phyloP scores from a whole-genome alignment of 331 rosid genomes.

The Acacia pycnantha region DNA sequence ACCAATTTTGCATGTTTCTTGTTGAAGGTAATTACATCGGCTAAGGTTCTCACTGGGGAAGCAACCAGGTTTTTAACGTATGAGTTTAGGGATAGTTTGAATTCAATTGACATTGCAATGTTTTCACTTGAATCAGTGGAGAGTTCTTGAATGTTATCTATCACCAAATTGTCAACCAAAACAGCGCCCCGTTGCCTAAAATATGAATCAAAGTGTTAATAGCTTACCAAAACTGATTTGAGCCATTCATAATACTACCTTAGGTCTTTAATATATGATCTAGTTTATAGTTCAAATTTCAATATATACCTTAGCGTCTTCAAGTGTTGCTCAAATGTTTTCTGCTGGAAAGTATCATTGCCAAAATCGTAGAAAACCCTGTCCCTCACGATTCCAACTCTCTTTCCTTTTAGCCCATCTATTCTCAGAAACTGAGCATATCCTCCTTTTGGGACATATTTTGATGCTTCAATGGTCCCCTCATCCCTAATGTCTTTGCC shows the following conservation, averaged over 20 bases:
- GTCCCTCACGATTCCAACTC: constrained; percentile 47
- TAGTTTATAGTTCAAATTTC: not conserved
- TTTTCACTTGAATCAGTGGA: not conserved
- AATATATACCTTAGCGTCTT: constrained; percentile 45
- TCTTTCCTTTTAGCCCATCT: constrained; percentile 60
- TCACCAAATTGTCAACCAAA: constrained; percentile 47
- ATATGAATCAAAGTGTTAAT: constrained; percentile 11
- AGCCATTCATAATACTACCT: not conserved
- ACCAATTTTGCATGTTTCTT: constrained; percentile 42
- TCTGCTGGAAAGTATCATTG: not conserved
- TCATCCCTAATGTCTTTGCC: constrained; percentile 46
- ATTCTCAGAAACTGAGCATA: constrained; percentile 57
- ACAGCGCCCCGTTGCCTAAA: constrained; percentile 51
- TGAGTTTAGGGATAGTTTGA: constrained; percentile 46
- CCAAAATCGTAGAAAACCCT: constrained; percentile 15
- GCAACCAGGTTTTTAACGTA: constrained; percentile 50
- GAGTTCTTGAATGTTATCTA: constrained; percentile 20
- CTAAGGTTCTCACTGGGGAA: constrained; percentile 58
- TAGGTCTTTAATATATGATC: no score
- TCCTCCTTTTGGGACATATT: constrained; percentile 59
- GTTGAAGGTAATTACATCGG: constrained; percentile 65
- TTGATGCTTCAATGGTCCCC: constrained; percentile 44
- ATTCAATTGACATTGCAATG: constrained; percentile 36
- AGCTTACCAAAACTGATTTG: not conserved
- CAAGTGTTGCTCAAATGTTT: constrained; percentile 43